Evolutionary conservation across 2,329 filamentous ascomycete species (phyloP).

Genomic region (Cercospora zeae-maydis): DNA sequence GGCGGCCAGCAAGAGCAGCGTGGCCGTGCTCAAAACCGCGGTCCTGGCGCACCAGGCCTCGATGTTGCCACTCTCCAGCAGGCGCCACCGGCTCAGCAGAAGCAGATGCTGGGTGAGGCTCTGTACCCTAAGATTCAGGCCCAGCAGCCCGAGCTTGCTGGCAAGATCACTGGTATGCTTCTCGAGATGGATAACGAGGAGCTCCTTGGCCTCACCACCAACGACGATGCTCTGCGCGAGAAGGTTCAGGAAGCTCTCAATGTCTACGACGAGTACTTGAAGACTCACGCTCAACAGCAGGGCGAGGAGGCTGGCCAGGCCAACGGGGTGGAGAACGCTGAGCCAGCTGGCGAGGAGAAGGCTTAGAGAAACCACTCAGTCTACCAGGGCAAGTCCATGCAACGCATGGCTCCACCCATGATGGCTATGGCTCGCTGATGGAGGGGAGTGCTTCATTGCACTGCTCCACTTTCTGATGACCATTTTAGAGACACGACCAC

Average conservation of each 20-base stretch:
- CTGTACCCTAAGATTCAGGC: slow-evolving; percentile 98
- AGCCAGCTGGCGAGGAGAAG: slow-evolving; percentile 35
- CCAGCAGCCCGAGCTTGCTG: slow-evolving; percentile 90
- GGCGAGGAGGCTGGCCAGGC: slow-evolving; percentile 25
- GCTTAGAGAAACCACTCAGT: slow-evolving; percentile 28
- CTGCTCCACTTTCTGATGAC: slow-evolving; percentile 15
- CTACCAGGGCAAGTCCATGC: slow-evolving; percentile 18
- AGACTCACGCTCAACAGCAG: slow-evolving; percentile 61
- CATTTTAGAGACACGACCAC: slow-evolving; percentile 1
- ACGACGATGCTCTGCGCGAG: slow-evolving; percentile 80
- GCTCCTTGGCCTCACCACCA: slow-evolving; percentile 89
- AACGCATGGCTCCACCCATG: slow-evolving; percentile 17
- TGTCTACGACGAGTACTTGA: slow-evolving; percentile 98
- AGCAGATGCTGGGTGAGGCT: slow-evolving; percentile 96
- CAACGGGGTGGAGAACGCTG: slow-evolving; percentile 37
- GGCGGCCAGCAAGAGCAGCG: slow-evolving; percentile 40
- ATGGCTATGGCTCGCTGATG: slow-evolving; percentile 19
- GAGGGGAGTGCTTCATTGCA: slow-evolving; percentile 16
- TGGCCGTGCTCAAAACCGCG: slow-evolving; percentile 39
- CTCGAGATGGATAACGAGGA: slow-evolving; percentile 98
- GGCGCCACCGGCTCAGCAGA: slow-evolving; percentile 73
- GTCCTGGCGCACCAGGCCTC: slow-evolving; percentile 39
- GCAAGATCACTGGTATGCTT: slow-evolving; percentile 99
- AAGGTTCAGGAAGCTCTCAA: slow-evolving; percentile 97
- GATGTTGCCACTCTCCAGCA: slow-evolving; percentile 51